Base-by-base conservation (phyloP, 352 stramenopile species). In the Phytophthora sansomeana region DNA sequence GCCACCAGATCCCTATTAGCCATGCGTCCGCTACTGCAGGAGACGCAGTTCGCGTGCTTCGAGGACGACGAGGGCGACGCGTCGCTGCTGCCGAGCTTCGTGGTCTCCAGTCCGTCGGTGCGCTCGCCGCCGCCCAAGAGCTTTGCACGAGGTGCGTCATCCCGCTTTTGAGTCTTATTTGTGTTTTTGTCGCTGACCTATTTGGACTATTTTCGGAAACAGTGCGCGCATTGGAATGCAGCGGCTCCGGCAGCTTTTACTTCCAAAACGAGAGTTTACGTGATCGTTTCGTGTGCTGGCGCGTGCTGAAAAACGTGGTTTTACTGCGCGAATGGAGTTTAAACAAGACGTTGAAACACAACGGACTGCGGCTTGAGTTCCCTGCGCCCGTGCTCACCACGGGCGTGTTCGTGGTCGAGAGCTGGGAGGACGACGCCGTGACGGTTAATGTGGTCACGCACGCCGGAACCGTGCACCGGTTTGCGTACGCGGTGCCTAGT, bases 281-380 rank as follows among this genome's bases (percentile, higher is more conserved):
- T 21, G 78, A 91, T 68, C 80, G 84, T 4, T 92, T 92, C 48
- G 50, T 92, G 17, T 91, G 81, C 58, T 93, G 85, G 85, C 75
- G 85, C 3, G 79, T 91, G 48, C 69, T 85, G 28, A 89, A 93
- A 71, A 91, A 91, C 63, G 77, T 87, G 29, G 68, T 93, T 49
- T 60, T 91, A 58, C 59, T 93, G 43, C 81, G 83, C 19, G 85
- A 93, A 71, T 91, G 67, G 67, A 90, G 82, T 80, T 82, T 92
- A 53, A 78, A 92, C 72, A 66, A 59, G 39, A 77, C 81, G 38
- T 74, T 92, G 19, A 49, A 72, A 8, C 67, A 82, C 35, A 93
- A 93, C 36, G 80, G 66, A 11, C 44, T 91, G 1, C 72, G 78
- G 1, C 51, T 93, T 2, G 72, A 91, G 62, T 82, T 93, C 38